Evolutionary conservation across 257 asterid species (phyloP).

Genomic region (Striga asiatica): DNA sequence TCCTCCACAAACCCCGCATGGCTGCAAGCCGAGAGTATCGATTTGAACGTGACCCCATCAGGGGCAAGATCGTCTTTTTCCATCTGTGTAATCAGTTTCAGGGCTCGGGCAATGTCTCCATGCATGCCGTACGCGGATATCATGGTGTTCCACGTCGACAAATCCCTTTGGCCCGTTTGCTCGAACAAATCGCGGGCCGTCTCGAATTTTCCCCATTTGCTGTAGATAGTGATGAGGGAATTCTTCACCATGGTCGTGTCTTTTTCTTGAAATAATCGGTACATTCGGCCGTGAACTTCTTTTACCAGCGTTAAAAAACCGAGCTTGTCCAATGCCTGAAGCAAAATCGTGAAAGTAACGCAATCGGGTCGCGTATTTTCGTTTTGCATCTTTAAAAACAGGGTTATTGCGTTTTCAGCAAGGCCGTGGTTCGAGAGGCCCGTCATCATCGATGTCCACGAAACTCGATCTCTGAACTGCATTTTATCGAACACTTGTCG

Average conservation of each 20-base stretch:
- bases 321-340: slow-evolving; percentile 35
- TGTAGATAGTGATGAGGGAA: slow-evolving; percentile 37
- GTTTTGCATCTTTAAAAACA: slow-evolving; percentile 35
- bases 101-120: slow-evolving; percentile 32
- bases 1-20: slow-evolving; percentile 35
- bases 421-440: slow-evolving; percentile 25
- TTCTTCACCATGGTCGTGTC: slow-evolving; percentile 33
- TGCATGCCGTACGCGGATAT: slow-evolving; percentile 53
- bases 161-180: slow-evolving; percentile 18
- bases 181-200: slow-evolving; percentile 32
- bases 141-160: slow-evolving; percentile 52
- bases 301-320: slow-evolving; percentile 25
- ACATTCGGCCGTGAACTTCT: slow-evolving; percentile 35
- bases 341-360: slow-evolving; percentile 31
- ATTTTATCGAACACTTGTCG: slow-evolving; percentile 25
- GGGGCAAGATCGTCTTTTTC: slow-evolving; percentile 19
- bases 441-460: slow-evolving; percentile 49
- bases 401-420: slow-evolving; percentile 26
- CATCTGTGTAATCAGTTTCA: slow-evolving; percentile 31
- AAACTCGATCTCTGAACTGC: slow-evolving; percentile 27
- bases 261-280: slow-evolving; percentile 18
- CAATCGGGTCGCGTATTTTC: slow-evolving; percentile 33
- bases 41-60: slow-evolving; percentile 37
- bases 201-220: slow-evolving; percentile 37
- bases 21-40: slow-evolving; percentile 59